Base-by-base conservation (phyloP, 345 rosid species). In the Arabis alpina region DNA sequence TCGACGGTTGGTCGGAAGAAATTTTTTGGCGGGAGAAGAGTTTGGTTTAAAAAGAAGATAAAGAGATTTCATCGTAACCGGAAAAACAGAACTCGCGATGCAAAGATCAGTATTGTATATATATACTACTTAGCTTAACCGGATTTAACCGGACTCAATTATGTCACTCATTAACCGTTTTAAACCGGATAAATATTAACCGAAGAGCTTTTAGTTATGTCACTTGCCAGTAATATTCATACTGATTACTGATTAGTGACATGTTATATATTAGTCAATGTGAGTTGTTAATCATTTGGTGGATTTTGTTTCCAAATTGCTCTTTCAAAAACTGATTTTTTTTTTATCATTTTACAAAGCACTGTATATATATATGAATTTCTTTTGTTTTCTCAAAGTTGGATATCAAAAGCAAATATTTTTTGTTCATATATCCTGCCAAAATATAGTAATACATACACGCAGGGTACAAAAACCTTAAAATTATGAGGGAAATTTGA, bases 1-100 rank as follows among this genome's bases (percentile, higher is more conserved):
- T 15, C 4, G 45, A 64, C n/a, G 70, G 51, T 32, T 40, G 25
- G 73, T 27, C 57, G 55, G 71, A 3, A 67, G 34, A 3, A 8
- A 41, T 13, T 45, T 72, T 39, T 73, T 80, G 75, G 86, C 78
- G 83, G 80, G 81, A 73, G 61, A 43, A 32, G 77, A 8, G 0
- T 61, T 60, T 2, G 71, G 70, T 77, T 75, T 79, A 11, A 81
- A 77, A 2, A 79, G 73, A 45, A 64, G 23, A 61, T 41, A 56
- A 32, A 72, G 80, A 1, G 77, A 66, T 41, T 67, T 77, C 80
- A 77, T 72, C 54, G 50, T 61, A 6, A 23, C 50, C 34, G 8
- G 2, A 13, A 47, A 50, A 5, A 34, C n/a, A 32, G 30, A 28
- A 2, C 50, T 41, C 25, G 2, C 5, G 8, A 34, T 11, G 10